phyloP scores from a whole-genome alignment of 805 yeast genomes.

The Monosporozyma unispora region DNA sequence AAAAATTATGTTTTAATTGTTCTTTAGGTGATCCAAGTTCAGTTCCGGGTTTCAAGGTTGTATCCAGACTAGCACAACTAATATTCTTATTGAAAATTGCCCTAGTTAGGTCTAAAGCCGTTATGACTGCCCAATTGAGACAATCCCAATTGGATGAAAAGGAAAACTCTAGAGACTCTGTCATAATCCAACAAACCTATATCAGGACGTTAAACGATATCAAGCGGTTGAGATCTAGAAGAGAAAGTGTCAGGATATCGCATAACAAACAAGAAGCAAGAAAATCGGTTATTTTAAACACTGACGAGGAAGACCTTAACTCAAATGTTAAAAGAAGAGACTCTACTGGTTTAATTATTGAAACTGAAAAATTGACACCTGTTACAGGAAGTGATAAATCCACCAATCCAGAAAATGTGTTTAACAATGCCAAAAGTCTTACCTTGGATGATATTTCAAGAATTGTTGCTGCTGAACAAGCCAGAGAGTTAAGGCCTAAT shows the following conservation, averaged over 20 bases:
- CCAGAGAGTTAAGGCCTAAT: slow-evolving; percentile 85
- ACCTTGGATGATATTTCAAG: slow-evolving; percentile 95
- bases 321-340: not conserved
- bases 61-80: slow-evolving; percentile 65
- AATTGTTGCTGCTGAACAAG: slow-evolving; percentile 94
- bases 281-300: slow-evolving; percentile 55
- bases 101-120: slow-evolving; percentile 58
- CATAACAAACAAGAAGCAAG: slow-evolving; percentile 53
- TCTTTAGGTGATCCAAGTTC: slow-evolving; percentile 42
- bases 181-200: slow-evolving; percentile 42
- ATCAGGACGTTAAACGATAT: slow-evolving; percentile 67
- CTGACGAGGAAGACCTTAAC: slow-evolving; percentile 28
- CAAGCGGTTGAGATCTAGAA: slow-evolving; percentile 60
- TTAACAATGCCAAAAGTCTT: slow-evolving; percentile 73
- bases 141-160: slow-evolving; percentile 5
- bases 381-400: slow-evolving; percentile 25
- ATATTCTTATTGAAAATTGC: slow-evolving; percentile 77
- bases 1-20: slow-evolving; percentile 52
- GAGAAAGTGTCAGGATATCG: slow-evolving; percentile 47
- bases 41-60: slow-evolving; percentile 46
- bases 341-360: slow-evolving; percentile 27
- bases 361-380: slow-evolving; percentile 17
- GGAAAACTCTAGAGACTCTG: slow-evolving; percentile 12
- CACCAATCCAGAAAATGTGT: slow-evolving; percentile 33
- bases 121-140: slow-evolving; percentile 37